phyloP scores from a whole-genome alignment of 306 rosid genomes.

The Spatholobus suberectus region DNA sequence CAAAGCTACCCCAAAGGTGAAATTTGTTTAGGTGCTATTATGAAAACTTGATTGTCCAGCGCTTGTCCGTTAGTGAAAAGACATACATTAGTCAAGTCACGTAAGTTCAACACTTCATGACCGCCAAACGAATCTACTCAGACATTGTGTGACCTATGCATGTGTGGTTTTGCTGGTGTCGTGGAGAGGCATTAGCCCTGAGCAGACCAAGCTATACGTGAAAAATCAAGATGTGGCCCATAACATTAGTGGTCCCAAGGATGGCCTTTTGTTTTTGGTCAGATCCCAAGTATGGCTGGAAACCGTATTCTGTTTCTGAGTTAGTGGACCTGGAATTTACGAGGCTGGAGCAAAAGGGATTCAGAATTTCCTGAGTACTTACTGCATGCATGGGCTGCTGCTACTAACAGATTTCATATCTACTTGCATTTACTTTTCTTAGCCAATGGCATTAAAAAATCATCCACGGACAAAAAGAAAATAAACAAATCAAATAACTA shows the following conservation, averaged over 20 bases:
- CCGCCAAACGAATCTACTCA: background rate
- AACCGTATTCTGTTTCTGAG: background rate
- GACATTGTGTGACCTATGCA: background rate
- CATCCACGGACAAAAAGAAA: background rate
- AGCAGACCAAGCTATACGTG: slow-evolving; percentile 1
- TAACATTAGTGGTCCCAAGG: background rate
- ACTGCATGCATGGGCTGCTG: background rate
- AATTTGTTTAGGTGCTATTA: background rate
- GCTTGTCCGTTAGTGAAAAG: background rate
- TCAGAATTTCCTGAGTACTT: background rate
- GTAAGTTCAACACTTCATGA: background rate
- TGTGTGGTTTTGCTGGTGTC: background rate
- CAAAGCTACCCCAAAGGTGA: background rate
- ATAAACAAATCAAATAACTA: background rate
- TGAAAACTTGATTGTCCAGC: background rate
- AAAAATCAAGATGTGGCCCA: background rate
- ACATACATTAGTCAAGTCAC: background rate
- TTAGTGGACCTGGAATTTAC: background rate
- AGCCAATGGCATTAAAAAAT: background rate
- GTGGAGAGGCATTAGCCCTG: background rate
- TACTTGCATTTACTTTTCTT: background rate
- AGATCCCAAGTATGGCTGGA: background rate
- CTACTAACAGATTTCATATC: background rate
- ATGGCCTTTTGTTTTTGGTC: background rate
- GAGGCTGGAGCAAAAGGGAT: background rate